A percentile compares a stretch with the other conserved stretches of the same genome.
Evolutionary conservation across 805 yeast species (phyloP).

Genomic region (Hermanozyma aechmeae): DNA sequence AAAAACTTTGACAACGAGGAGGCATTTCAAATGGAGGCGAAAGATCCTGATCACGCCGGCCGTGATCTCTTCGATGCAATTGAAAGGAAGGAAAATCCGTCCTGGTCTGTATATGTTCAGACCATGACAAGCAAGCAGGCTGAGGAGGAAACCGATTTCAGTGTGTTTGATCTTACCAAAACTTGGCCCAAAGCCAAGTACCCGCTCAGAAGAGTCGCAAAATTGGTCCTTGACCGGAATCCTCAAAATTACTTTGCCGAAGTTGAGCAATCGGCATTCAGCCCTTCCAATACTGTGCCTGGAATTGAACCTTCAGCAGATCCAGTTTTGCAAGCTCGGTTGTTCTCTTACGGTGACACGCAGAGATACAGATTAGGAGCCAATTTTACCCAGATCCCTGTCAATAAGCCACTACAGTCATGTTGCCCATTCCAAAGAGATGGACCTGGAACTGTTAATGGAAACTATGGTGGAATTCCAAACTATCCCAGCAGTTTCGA

Average conservation of each 20-base stretch:
- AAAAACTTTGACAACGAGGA: constrained; percentile 35
- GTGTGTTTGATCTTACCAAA: constrained; percentile 46
- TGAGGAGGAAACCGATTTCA: constrained; percentile 36
- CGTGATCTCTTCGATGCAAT: constrained; percentile 31
- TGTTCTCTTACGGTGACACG: constrained; percentile 78
- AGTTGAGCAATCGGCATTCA: constrained; percentile 77
- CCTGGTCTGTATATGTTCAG: constrained; percentile 47
- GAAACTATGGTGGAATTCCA: too few relatives aligned
- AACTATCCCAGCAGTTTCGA: too few relatives aligned
- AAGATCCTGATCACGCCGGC: constrained; percentile 42
- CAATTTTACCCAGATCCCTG: constrained; percentile 80
- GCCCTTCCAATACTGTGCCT: constrained; percentile 80
- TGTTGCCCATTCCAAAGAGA: too few relatives aligned
- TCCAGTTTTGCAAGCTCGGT: constrained; percentile 74
- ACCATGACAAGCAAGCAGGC: constrained; percentile 53
- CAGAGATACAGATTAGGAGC: constrained; percentile 75
- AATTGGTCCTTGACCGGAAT: constrained; percentile 44
- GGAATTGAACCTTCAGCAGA: constrained; percentile 80
- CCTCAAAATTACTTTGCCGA: constrained; percentile 42
- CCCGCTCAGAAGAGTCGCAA: constrained; percentile 49
- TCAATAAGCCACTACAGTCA: constrained; percentile 79
- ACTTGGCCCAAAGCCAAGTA: constrained; percentile 49
- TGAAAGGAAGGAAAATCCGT: constrained; percentile 39
- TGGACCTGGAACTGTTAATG: too few relatives aligned
- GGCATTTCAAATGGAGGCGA: constrained; percentile 36